These are phyloP conservation scores for Maudiozyma serrabonitensis DNA, from an alignment of 805 yeast species.

Conservation along the genomic window DNA sequence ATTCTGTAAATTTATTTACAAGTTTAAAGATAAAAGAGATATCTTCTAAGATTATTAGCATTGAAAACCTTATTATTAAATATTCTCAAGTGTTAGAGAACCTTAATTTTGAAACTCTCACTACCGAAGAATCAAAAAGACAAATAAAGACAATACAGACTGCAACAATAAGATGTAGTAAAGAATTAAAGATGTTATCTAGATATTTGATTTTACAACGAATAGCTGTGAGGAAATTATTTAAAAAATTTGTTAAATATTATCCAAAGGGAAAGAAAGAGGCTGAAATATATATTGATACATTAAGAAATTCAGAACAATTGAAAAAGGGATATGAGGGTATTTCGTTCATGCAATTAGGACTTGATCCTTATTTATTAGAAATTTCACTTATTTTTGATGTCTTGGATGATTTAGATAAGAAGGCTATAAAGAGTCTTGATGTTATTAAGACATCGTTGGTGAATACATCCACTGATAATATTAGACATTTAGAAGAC, in stretches of 20 bases:
- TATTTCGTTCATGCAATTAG: constrained; percentile 39
- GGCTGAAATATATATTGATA: constrained; percentile 9
- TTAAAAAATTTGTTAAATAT: constrained; percentile 38
- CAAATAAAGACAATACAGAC: constrained; percentile 10
- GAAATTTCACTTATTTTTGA: constrained; percentile 38
- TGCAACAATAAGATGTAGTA: constrained; percentile 19
- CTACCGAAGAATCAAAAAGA: constrained; percentile 1
- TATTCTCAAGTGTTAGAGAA: constrained; percentile 5
- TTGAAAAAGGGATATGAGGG: constrained; percentile 30
- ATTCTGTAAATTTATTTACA: constrained; percentile 19
- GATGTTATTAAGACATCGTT: constrained; percentile 2
- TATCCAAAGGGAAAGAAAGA: constrained; percentile 11
- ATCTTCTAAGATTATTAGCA: constrained; percentile 19
- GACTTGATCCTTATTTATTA: constrained; percentile 40
- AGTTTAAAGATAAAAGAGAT: constrained; percentile 25
- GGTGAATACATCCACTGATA: background rate
- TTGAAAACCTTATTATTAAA: constrained; percentile 19
- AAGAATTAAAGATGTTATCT: constrained; percentile 42
- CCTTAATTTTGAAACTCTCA: background rate
- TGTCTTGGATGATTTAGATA: constrained; percentile 22
- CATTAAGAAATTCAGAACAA: constrained; percentile 10
- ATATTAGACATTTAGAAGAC: background rate
- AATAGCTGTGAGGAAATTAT: constrained; percentile 49
- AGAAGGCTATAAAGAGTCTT: background rate
- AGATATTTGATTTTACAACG: constrained; percentile 51